Base-by-base conservation (phyloP, 2,329 filamentous ascomycete genomes). In the Scortechinia acanthostroma region DNA sequence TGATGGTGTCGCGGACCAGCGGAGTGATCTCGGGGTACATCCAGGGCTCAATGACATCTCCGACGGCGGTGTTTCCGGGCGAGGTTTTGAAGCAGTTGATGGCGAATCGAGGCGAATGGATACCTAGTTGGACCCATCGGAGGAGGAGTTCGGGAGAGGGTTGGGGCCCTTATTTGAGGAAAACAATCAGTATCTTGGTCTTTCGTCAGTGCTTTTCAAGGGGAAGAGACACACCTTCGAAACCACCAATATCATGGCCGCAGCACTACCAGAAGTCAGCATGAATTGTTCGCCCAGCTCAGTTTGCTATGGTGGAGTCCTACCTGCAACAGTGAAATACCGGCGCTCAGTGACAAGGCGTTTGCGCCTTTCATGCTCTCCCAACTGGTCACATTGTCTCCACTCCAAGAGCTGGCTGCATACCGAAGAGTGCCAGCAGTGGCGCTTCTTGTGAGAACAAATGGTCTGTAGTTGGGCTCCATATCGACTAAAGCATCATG, bases 11-110 rank as follows among this genome's bases (percentile, higher is more conserved):
- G 15, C 84, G 74, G 14, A 88, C 67, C 1, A 83, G 60, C 0
- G 74, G 75, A 0, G 80, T 80, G 21, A 80, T 79, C 25, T 81
- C 74, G 0, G 82, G 80, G 54, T 88, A 85, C 81, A 88, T 87
- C 81, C 83, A 88, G 0, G 84, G 84, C 62, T 88, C 83, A 47
- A 88, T 88, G 0, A 88, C 83, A 25, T 86, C 83, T 4, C 84
- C 84, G 20, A 86, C 70, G 0, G 69, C 68, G 53, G 81, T 87
- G 59, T 88, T 79, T 1, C 74, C 65, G 0, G 76, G 71, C 0
- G 74, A 76, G 0, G 85, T 88, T 64, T 88, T 88, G 74, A 83
- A 88, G 60, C 84, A 88, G 60, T 88, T 88, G 65, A 88, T 88
- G 10, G 84, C 80, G 53, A 88, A 88, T 0, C 84, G 77, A 0